A percentile compares a stretch with the other conserved stretches of the same genome.
Evolutionary conservation across 257 asterid genomes (phyloP).

Genomic region (Plantago major): DNA sequence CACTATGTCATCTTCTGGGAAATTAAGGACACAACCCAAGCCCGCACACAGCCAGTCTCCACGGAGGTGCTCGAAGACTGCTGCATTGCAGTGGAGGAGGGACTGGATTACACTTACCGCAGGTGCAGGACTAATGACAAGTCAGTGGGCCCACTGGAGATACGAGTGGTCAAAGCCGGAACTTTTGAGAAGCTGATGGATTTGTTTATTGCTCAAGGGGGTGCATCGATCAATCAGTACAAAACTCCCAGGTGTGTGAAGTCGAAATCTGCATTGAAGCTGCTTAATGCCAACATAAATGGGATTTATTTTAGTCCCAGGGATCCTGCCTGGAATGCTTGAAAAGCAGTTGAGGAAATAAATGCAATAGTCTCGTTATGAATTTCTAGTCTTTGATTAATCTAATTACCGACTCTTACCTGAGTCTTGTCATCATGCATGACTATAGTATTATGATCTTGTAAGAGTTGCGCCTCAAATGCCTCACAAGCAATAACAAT

Average conservation of each 20-base stretch:
- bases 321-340: conserved; percentile 67
- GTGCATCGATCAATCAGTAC: conserved; percentile 74
- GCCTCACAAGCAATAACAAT: conserved; percentile 27
- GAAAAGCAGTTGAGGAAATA: conserved; percentile 33
- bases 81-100: conserved; percentile 62
- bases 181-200: conserved; percentile 76
- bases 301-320: conserved; percentile 56
- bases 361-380: conserved; percentile 7
- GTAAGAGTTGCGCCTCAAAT: conserved; percentile 13
- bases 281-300: conserved; percentile 53
- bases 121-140: conserved; percentile 62
- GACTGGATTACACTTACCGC: conserved; percentile 59
- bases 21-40: conserved; percentile 32
- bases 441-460: conserved; percentile 22
- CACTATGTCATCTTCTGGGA: conserved; percentile 84
- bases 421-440: conserved; percentile 2
- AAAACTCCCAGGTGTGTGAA: conserved; percentile 73
- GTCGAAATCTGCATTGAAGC: conserved; percentile 50
- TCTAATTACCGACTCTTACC: conserved; percentile 5
- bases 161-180: conserved; percentile 52
- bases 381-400: conserved; percentile 11
- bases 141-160: conserved; percentile 68
- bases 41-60: conserved; percentile 28
- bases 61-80: conserved; percentile 46
- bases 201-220: conserved; percentile 55